Percentiles rank a stretch among this genome's conserved stretches.
phyloP scores from a whole-genome alignment of 2,329 filamentous ascomycete species.

The Cercospora nicotianae region DNA sequence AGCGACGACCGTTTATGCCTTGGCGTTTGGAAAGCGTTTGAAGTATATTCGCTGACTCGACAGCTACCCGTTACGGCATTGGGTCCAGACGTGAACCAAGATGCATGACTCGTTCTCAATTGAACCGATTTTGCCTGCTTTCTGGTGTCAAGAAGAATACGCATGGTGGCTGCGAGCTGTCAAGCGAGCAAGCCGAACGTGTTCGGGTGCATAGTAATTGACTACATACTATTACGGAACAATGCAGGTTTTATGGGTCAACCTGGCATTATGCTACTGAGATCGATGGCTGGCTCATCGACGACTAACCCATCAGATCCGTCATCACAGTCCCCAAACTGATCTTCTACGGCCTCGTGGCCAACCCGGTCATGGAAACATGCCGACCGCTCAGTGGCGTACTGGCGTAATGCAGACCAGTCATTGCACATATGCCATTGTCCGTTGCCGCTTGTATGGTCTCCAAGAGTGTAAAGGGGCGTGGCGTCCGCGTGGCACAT shows the following conservation, averaged over 20 bases:
- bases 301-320: constrained; percentile 19
- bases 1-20: not conserved
- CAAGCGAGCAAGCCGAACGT: not conserved
- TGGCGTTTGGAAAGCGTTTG: not conserved
- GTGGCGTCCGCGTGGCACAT: constrained; percentile 22
- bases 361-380: constrained; percentile 17
- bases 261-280: not conserved
- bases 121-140: not conserved
- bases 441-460: constrained; percentile 20
- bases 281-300: constrained; percentile 4
- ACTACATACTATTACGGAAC: not conserved
- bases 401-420: constrained; percentile 24
- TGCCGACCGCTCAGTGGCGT: constrained; percentile 21
- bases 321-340: constrained; percentile 20
- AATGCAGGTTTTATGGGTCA: not conserved
- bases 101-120: not conserved
- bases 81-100: not conserved
- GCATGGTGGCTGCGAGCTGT: not conserved
- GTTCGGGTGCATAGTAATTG: not conserved
- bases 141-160: not conserved
- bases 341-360: constrained; percentile 9
- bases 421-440: constrained; percentile 22
- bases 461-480: constrained; percentile 17
- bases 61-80: not conserved
- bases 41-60: not conserved